Evolutionary conservation across 306 rosid species (phyloP), one percentile per base, ranked within the genome.

Genomic region (Prunus persica): DNA sequence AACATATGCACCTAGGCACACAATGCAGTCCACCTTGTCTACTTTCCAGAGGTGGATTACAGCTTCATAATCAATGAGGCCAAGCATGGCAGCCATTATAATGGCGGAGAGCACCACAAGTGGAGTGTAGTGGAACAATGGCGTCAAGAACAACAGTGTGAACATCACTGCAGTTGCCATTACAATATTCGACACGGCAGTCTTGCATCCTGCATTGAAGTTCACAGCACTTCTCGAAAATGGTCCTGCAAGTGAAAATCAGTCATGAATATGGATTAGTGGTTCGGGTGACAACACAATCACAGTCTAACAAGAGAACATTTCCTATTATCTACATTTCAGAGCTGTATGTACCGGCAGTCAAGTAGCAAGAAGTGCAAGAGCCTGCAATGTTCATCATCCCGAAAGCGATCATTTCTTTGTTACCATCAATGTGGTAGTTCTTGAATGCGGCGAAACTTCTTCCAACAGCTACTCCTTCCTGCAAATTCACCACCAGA

Each of bases 391-490:
- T 78, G 77, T 86, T 86, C 89, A 86, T 86, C 80, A 80, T 66
- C 27, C 89, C 89, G 69, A 86, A 86, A 71, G 89, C 89, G 49
- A 86, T 78, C 89, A 86, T 86, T 73, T 86, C 87, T 71, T 83
- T 86, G 80, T 86, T 86, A 24, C 89, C 89, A 63, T 86, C 85
- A 72, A 78, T 86, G 66, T 86, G 87, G 58, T 86, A 86, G 63
- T 80, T 83, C 78, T 83, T 86, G 3, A 83, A 30, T 2, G 76
- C 52, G 25, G 89, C 89, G 67, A 86, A 86, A 65, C 89, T 83
- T 78, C 87, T 83, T 72, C 89, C 89, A 15, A 86, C 89, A 7
- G 89, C 89, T 34, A 83, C 83, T 81, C 89, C 89, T 80, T 86
- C 89, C 89, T 86, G 72, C 73, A 72, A 9, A 34, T 34, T 34